A percentile compares a stretch with the other conserved stretches of the same genome.
Conservation (phyloP, 768 basidiomycete genomes). For the Podaxis sp. region DNA sequence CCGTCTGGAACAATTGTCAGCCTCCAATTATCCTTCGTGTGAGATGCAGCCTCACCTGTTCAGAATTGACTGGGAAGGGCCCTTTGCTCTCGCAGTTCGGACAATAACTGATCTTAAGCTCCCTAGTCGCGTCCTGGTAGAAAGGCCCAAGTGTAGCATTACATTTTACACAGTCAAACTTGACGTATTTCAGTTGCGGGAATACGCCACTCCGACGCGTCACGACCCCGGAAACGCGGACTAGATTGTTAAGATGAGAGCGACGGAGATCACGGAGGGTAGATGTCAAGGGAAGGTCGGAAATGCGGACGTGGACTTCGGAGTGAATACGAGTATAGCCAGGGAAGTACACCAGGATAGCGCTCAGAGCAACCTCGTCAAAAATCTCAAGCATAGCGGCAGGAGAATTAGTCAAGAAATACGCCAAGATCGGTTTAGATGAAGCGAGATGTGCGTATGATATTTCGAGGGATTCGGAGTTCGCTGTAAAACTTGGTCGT, state of each 20-base stretch:
- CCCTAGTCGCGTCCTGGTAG: slow-evolving; percentile 94
- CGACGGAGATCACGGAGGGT: slow-evolving; percentile 94
- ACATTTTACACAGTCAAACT: slow-evolving; percentile 96
- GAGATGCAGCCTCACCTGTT: slow-evolving; percentile 59
- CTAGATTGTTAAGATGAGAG: slow-evolving; percentile 89
- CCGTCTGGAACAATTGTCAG: slow-evolving; percentile 56
- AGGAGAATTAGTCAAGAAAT: slow-evolving; percentile 95
- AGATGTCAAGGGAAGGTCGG: slow-evolving; percentile 86
- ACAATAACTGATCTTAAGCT: slow-evolving; percentile 93
- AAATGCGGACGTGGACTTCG: slow-evolving; percentile 96
- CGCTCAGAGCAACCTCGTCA: slow-evolving; percentile 91
- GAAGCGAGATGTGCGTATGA: slow-evolving; percentile 93
- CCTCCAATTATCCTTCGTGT: not conserved
- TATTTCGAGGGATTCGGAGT: slow-evolving; percentile 96
- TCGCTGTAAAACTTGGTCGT: slow-evolving; percentile 51
- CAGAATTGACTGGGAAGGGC: slow-evolving; percentile 94
- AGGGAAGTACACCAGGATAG: slow-evolving; percentile 94
- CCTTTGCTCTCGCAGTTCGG: slow-evolving; percentile 93
- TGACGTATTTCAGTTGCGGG: slow-evolving; percentile 99
- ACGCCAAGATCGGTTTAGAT: slow-evolving; percentile 93
- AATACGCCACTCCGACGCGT: slow-evolving; percentile 95
- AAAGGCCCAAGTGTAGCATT: slow-evolving; percentile 94
- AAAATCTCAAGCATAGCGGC: slow-evolving; percentile 91
- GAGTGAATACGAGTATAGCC: slow-evolving; percentile 96
- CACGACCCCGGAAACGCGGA: slow-evolving; percentile 94